A percentile compares a stretch with the other conserved stretches of the same genome.
phyloP scores from a whole-genome alignment of 345 rosid species.

The Eucalyptus regnans region DNA sequence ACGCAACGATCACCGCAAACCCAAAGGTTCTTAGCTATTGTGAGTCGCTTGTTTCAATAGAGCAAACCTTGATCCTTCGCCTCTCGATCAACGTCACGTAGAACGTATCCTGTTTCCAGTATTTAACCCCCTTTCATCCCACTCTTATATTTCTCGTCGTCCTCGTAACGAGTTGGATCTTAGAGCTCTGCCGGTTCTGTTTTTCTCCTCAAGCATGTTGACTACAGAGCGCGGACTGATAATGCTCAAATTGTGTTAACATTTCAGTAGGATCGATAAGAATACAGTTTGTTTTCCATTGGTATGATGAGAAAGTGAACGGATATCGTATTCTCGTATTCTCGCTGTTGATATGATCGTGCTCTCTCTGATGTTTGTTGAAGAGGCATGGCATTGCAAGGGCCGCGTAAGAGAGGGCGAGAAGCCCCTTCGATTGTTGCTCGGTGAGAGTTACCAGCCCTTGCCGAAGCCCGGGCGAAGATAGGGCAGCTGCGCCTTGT shows the following conservation, averaged over 20 bases:
- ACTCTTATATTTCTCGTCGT: conserved; percentile 20
- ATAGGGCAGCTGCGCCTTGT: not conserved
- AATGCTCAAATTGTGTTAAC: not conserved
- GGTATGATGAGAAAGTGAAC: not conserved
- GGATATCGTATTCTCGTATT: fast-evolving
- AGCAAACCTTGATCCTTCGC: conserved; percentile 34
- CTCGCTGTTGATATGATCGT: not conserved
- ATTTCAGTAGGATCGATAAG: conserved; percentile 4
- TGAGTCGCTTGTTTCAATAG: conserved; percentile 23
- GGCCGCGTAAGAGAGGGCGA: not conserved
- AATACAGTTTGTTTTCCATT: not conserved
- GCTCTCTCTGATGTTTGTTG: not conserved
- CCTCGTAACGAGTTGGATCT: conserved; percentile 21
- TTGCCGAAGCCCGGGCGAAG: fast-evolving
- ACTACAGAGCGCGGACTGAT: not conserved
- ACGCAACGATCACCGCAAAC: conserved; percentile 23
- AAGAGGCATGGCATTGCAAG: not conserved
- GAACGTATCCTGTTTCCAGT: conserved; percentile 23
- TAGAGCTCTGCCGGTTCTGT: conserved; percentile 7
- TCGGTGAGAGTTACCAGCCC: not conserved
- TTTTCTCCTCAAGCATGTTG: not conserved
- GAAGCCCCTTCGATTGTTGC: not conserved
- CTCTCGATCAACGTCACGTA: conserved; percentile 32
- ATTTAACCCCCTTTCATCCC: conserved; percentile 8
- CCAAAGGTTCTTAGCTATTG: conserved; percentile 26